phyloP scores from a whole-genome alignment of 2,329 filamentous ascomycete genomes.

The Acephala macrosclerotiorum region DNA sequence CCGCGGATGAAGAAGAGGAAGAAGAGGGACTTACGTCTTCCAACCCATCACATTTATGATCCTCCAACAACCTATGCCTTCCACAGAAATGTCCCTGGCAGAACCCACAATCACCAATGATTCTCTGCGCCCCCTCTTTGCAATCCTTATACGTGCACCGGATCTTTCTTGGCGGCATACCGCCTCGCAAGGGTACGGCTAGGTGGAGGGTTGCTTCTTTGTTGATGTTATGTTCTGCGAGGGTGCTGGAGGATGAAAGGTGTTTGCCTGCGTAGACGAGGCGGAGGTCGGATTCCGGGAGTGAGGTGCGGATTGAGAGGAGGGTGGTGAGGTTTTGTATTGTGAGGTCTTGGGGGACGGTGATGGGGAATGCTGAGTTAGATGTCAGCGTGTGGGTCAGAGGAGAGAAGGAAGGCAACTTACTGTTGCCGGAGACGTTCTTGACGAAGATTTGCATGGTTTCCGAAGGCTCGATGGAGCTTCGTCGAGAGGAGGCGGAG shows the following conservation, averaged over 20 bases:
- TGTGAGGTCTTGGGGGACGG: conserved; percentile 59
- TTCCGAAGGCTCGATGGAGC: conserved; percentile 53
- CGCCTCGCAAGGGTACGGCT: conserved; percentile 60
- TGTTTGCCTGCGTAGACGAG: conserved; percentile 66
- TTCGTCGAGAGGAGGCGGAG: conserved; percentile 40
- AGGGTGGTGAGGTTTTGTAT: conserved; percentile 62
- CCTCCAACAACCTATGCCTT: conserved; percentile 91
- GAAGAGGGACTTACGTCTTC: conserved; percentile 73
- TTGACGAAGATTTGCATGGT: conserved; percentile 70
- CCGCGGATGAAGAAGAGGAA: conserved; percentile 14
- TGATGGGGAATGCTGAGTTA: conserved; percentile 60
- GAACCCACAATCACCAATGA: conserved; percentile 96
- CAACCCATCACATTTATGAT: conserved; percentile 90
- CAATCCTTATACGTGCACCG: conserved; percentile 91
- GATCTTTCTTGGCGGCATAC: conserved; percentile 77
- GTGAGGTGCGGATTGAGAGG: conserved; percentile 63
- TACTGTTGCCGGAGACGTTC: conserved; percentile 64
- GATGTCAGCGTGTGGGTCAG: conserved; percentile 35
- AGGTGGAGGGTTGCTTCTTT: conserved; percentile 60
- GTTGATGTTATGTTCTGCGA: conserved; percentile 56
- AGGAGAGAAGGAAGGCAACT: conserved; percentile 41
- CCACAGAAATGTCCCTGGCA: conserved; percentile 94
- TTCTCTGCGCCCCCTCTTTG: conserved; percentile 85
- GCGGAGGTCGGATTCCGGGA: conserved; percentile 57
- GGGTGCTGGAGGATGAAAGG: conserved; percentile 51